Percentiles rank a stretch among this genome's conserved stretches.
Evolutionary conservation across 2,329 filamentous ascomycete species (phyloP).

Genomic region (Fulvia fulva): DNA sequence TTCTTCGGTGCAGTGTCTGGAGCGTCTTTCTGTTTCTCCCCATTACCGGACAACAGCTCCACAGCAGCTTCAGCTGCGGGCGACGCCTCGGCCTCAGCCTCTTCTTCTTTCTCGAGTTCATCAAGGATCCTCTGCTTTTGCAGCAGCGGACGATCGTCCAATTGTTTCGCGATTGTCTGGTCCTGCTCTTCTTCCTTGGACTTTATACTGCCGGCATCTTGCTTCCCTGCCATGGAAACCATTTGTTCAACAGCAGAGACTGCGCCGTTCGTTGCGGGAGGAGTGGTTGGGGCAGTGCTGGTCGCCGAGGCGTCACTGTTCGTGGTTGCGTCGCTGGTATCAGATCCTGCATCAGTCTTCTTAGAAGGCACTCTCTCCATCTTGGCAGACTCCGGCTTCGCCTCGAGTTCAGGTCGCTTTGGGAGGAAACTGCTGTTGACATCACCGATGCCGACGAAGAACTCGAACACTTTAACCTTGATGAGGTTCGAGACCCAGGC

Average conservation of each 20-base stretch:
- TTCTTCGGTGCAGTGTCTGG: conserved; percentile 20
- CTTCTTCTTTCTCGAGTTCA: conserved; percentile 61
- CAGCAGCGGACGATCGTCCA: conserved; percentile 82
- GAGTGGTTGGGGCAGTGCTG: conserved; percentile 11
- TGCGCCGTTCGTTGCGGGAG: conserved; percentile 38
- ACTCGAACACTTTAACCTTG: conserved; percentile 93
- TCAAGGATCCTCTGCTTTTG: conserved; percentile 90
- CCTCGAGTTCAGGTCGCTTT: conserved; percentile 56
- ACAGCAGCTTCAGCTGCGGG: conserved; percentile 47
- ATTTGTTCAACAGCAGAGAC: conserved; percentile 67
- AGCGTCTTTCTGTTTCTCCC: conserved; percentile 36
- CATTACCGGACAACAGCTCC: conserved; percentile 32
- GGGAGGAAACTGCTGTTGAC: conserved; percentile 98
- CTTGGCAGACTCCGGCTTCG: conserved; percentile 21
- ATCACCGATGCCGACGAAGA: conserved; percentile 96
- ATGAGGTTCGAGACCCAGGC: conserved; percentile 88
- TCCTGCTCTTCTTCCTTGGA: conserved; percentile 82
- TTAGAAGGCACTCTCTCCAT: conserved; percentile 20
- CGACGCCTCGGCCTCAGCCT: conserved; percentile 51
- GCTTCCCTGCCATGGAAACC: conserved; percentile 68
- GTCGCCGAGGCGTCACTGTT: conserved; percentile 3
- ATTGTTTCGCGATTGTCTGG: conserved; percentile 79
- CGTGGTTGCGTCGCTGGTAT: conserved; percentile 6
- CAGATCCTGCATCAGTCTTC: background rate
- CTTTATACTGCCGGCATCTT: conserved; percentile 64